Evolutionary conservation across 257 asterid genomes (phyloP), one percentile per base, ranked within the genome.

Genomic region (Fraxinus anomala): DNA sequence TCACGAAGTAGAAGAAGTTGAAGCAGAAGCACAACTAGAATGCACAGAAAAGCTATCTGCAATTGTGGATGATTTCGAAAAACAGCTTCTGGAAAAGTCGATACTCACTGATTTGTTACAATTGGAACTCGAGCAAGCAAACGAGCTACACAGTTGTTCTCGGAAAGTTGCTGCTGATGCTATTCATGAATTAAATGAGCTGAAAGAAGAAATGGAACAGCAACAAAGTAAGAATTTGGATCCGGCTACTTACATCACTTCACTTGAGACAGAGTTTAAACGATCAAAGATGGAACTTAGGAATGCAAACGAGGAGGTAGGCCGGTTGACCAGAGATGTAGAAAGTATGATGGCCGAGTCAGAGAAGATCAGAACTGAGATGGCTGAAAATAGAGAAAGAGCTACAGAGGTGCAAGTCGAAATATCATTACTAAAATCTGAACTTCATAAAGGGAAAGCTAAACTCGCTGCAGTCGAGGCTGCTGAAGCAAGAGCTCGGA

Each of bases 361-460:
- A 40, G 95, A 87, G 68, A 80, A 71, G 68, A 26, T 44, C 1
- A 21, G 14, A n/a, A 3, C 12, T 3, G 33, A 23, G 68, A n/a
- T 61, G 30, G 24, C 2, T 61, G 30, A 3, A 31, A 61, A 28
- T 2, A 81, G 66, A 40, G 87, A 84, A 65, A 81, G 82, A 73
- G 92, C 83, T 34, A 81, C 83, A 0, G 88, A 83, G 12, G 87
- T 84, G 5, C 84, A 86, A 74, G 72, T 81, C 0, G 96, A 88
- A 80, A 88, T 83, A 14, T 87, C 92, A 5, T 36, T 89, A 75
- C 85, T 88, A 19, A 89, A 88, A 69, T 84, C 77, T 51, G 89
- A 90, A 33, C 80, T 90, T 10, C 91, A 90, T 72, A 86, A 82
- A 79, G 86, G 86, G 49, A 72, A 84, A 77, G 87, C 90, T 1